These are phyloP conservation scores for Pyrenophora tritici-repentis DNA, from an alignment of 2,329 filamentous ascomycete species.

Conservation along the genomic window DNA sequence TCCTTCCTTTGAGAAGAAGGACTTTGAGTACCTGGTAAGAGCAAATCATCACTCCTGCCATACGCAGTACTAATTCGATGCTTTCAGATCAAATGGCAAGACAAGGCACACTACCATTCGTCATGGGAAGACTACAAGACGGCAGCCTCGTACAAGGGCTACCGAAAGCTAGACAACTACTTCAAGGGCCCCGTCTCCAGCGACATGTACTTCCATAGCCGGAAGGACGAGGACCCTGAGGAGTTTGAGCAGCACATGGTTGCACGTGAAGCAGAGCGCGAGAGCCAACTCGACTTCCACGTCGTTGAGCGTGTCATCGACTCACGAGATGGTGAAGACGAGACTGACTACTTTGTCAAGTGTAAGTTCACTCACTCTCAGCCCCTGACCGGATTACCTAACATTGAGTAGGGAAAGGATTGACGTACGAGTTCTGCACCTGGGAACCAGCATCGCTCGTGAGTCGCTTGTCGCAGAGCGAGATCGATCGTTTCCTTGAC, in stretches of 20 bases:
- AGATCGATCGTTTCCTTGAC: constrained; percentile 90
- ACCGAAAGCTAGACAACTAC: constrained; percentile 93
- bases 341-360: constrained; percentile 89
- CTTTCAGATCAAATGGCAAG: constrained; percentile 89
- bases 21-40: constrained; percentile 77
- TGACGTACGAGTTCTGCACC: constrained; percentile 91
- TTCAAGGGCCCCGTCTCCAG: constrained; percentile 80
- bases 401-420: constrained; percentile 67
- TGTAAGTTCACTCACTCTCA: constrained; percentile 57
- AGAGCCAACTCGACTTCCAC: constrained; percentile 86
- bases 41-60: constrained; percentile 22
- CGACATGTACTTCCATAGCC: constrained; percentile 69
- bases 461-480: constrained; percentile 77
- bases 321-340: constrained; percentile 76
- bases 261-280: constrained; percentile 88
- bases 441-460: constrained; percentile 84
- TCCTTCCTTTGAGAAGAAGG: constrained; percentile 60
- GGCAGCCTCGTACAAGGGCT: constrained; percentile 78
- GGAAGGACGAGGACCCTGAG: constrained; percentile 70
- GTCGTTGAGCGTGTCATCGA: constrained; percentile 93
- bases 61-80: constrained; percentile 16
- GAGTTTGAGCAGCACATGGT: constrained; percentile 92
- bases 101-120: constrained; percentile 90
- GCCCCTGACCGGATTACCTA: constrained; percentile 25
- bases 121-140: constrained; percentile 86